Percentiles rank a stretch among this genome's conserved stretches.
Evolutionary conservation across 1,139 yeast genomes (phyloP).

Genomic region (Candida glucosophila): DNA sequence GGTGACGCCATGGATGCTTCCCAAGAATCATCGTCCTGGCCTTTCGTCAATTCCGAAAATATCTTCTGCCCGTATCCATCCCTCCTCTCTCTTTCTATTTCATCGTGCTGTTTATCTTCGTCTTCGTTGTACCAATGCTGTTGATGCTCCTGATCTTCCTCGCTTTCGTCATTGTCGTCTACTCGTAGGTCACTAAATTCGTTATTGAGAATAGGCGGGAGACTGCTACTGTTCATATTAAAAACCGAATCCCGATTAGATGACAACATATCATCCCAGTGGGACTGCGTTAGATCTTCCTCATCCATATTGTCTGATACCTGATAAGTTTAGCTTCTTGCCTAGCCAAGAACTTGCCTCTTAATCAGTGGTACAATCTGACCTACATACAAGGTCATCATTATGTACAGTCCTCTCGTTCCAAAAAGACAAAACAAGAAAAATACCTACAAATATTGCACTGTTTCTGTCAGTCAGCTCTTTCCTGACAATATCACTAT

Average conservation of each 20-base stretch:
- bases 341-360: neutral
- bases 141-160: constrained; percentile 4
- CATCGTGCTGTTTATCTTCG: constrained; percentile 24
- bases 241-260: constrained; percentile 10
- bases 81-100: constrained; percentile 25
- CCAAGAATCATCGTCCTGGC: constrained; percentile 18
- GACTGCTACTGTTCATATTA: constrained; percentile 5
- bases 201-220: constrained; percentile 13
- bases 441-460: neutral
- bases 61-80: constrained; percentile 28
- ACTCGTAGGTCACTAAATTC: constrained; percentile 19
- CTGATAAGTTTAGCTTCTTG: neutral
- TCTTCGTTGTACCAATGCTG: constrained; percentile 10
- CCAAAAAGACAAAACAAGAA: constrained; percentile 1
- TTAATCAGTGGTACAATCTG: neutral
- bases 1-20: constrained; percentile 16
- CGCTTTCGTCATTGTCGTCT: constrained; percentile 14
- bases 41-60: constrained; percentile 27
- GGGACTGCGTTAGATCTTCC: constrained; percentile 29
- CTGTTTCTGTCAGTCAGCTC: neutral
- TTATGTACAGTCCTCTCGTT: neutral
- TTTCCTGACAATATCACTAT: too few relatives aligned
- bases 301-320: constrained; percentile 15
- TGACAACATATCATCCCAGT: constrained; percentile 29
- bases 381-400: neutral